phyloP scores from a whole-genome alignment of 495 filamentous ascomycete genomes.

The Penicillium turbatum region DNA sequence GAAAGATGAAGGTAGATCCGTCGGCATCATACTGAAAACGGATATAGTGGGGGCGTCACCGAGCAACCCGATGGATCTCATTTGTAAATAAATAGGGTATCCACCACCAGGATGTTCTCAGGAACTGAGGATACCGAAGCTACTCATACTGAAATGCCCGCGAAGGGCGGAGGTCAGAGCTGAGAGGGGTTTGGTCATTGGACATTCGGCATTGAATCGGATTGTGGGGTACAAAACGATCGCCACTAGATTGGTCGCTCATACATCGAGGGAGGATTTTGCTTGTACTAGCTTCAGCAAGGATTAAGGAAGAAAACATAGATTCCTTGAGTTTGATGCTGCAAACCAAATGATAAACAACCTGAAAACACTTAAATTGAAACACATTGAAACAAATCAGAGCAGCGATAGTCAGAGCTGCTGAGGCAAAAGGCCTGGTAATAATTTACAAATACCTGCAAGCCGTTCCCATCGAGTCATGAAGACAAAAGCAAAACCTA shows the following conservation, averaged over 20 bases:
- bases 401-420: constrained; percentile 10
- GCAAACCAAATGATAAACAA: background rate
- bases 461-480: constrained; percentile 41
- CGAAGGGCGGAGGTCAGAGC: constrained; percentile 15
- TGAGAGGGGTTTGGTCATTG: constrained; percentile 21
- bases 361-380: constrained; percentile 1
- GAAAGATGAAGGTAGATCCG: constrained; percentile 20
- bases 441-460: constrained; percentile 46
- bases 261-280: background rate
- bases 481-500: constrained; percentile 36
- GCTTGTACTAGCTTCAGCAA: background rate
- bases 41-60: constrained; percentile 24
- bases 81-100: constrained; percentile 3
- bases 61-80: constrained; percentile 11
- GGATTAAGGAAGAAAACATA: background rate
- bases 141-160: background rate
- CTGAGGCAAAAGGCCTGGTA: constrained; percentile 23
- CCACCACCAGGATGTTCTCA: constrained; percentile 1
- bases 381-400: background rate
- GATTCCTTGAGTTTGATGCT: background rate
- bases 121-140: background rate
- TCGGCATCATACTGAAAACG: constrained; percentile 31
- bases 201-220: constrained; percentile 9
- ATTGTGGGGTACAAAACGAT: constrained; percentile 12
- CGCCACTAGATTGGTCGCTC: constrained; percentile 1